Evolutionary conservation across 257 asterid species (phyloP).

Genomic region (Linaria vulgaris): DNA sequence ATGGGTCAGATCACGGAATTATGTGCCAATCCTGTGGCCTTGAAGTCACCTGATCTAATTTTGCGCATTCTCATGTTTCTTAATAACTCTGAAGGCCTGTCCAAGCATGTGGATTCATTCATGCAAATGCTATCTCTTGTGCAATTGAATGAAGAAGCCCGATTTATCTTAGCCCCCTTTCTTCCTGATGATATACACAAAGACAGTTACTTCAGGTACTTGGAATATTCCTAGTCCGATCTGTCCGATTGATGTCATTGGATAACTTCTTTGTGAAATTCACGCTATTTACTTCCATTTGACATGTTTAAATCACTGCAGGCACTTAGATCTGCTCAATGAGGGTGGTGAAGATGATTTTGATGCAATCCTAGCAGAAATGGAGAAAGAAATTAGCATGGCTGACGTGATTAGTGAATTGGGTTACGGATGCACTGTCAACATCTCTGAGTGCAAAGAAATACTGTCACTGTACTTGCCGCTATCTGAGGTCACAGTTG

Average conservation of each 20-base stretch:
- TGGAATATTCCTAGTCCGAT: constrained; percentile 10
- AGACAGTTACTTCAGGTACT: constrained; percentile 70
- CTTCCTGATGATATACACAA: constrained; percentile 63
- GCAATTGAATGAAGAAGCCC: constrained; percentile 62
- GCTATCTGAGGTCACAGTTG: constrained; percentile 69
- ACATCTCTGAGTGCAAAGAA: constrained; percentile 79
- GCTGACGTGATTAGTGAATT: constrained; percentile 86
- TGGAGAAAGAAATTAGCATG: constrained; percentile 95
- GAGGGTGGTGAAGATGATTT: constrained; percentile 77
- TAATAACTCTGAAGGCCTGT: constrained; percentile 80
- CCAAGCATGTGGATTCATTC: constrained; percentile 78
- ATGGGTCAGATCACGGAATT: constrained; percentile 74
- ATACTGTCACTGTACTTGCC: constrained; percentile 75
- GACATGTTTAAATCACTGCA: constrained; percentile 33
- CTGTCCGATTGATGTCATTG: neutral
- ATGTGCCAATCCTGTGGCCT: constrained; percentile 47
- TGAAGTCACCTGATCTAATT: constrained; percentile 64
- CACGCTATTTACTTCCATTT: constrained; percentile 1
- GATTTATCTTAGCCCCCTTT: constrained; percentile 69
- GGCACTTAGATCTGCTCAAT: constrained; percentile 56
- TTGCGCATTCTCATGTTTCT: constrained; percentile 73
- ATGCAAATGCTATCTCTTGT: constrained; percentile 80
- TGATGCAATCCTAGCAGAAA: constrained; percentile 83
- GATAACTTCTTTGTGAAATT: neutral
- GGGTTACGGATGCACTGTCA: constrained; percentile 88